Conservation (phyloP, 352 stramenopile species). For the Globisporangium splendens region DNA sequence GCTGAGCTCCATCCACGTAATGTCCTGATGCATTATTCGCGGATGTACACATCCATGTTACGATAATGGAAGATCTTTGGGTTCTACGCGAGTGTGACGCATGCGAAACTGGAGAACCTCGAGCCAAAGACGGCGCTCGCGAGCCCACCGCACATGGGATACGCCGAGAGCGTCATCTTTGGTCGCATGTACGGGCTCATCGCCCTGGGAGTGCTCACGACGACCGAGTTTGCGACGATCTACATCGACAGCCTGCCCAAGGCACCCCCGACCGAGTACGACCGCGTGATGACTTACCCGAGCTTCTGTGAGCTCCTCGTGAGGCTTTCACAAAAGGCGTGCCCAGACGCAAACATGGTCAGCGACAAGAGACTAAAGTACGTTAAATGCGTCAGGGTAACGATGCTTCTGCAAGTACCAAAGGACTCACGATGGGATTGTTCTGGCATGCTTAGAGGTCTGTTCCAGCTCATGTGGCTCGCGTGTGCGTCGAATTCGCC, state of each 20-base stretch:
- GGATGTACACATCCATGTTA: neutral
- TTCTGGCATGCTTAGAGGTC: conserved; percentile 16
- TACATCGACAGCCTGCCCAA: conserved; percentile 79
- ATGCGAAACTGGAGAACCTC: conserved; percentile 63
- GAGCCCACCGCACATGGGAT: conserved; percentile 57
- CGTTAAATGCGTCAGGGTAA: neutral
- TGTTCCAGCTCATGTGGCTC: conserved; percentile 86
- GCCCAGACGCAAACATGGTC: conserved; percentile 24
- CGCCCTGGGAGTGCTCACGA: conserved; percentile 67
- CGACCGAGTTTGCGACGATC: conserved; percentile 67
- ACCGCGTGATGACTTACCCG: conserved; percentile 59
- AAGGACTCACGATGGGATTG: too few species aligned
- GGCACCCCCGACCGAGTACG: conserved; percentile 39
- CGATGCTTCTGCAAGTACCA: neutral
- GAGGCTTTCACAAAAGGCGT: conserved; percentile 49
- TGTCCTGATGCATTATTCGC: neutral
- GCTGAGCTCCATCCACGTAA: neutral
- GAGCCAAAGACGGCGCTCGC: conserved; percentile 45
- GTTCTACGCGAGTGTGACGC: conserved; percentile 47
- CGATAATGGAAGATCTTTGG: conserved; percentile 40
- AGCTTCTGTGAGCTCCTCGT: conserved; percentile 69
- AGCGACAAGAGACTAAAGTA: conserved; percentile 63
- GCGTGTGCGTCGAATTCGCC: conserved; percentile 49
- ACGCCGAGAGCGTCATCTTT: conserved; percentile 66
- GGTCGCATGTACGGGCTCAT: conserved; percentile 73